These are phyloP conservation scores for Paxillus ammoniavirescens DNA, from an alignment of 768 basidiomycete species.

Conservation along the genomic window DNA sequence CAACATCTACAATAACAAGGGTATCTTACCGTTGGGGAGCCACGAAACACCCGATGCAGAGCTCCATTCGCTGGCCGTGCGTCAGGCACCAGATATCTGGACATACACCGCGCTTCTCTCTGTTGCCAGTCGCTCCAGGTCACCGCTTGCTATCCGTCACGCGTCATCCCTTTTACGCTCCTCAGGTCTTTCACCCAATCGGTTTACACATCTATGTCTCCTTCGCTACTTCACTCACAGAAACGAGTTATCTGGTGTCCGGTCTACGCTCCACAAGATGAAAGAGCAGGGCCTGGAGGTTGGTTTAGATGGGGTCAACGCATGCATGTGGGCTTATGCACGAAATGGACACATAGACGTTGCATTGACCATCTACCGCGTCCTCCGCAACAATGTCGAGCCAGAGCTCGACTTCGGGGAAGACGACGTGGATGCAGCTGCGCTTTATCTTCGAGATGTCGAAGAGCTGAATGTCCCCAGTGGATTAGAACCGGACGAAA, in stretches of 20 bases:
- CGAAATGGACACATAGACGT: slow-evolving; percentile 50
- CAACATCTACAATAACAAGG: slow-evolving; percentile 60
- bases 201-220: slow-evolving; percentile 60
- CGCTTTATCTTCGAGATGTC: slow-evolving; percentile 37
- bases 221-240: slow-evolving; percentile 53
- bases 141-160: slow-evolving; percentile 43
- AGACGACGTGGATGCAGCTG: slow-evolving; percentile 37
- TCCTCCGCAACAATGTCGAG: slow-evolving; percentile 53
- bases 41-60: slow-evolving; percentile 7
- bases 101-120: slow-evolving; percentile 69
- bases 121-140: slow-evolving; percentile 55
- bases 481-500: slow-evolving; percentile 52
- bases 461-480: slow-evolving; percentile 45
- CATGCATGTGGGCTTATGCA: slow-evolving; percentile 68
- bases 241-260: slow-evolving; percentile 50
- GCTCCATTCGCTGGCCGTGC: background rate
- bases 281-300: slow-evolving; percentile 48
- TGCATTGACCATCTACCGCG: slow-evolving; percentile 59
- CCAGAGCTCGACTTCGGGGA: slow-evolving; percentile 35
- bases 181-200: slow-evolving; percentile 56
- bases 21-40: slow-evolving; percentile 27
- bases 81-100: slow-evolving; percentile 54
- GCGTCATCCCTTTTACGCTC: slow-evolving; percentile 52
- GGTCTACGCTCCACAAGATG: slow-evolving; percentile 54
- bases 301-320: slow-evolving; percentile 66